These are phyloP conservation scores for Penicillium lividum DNA, from an alignment of 495 filamentous ascomycete genomes.

Conservation along the genomic window DNA sequence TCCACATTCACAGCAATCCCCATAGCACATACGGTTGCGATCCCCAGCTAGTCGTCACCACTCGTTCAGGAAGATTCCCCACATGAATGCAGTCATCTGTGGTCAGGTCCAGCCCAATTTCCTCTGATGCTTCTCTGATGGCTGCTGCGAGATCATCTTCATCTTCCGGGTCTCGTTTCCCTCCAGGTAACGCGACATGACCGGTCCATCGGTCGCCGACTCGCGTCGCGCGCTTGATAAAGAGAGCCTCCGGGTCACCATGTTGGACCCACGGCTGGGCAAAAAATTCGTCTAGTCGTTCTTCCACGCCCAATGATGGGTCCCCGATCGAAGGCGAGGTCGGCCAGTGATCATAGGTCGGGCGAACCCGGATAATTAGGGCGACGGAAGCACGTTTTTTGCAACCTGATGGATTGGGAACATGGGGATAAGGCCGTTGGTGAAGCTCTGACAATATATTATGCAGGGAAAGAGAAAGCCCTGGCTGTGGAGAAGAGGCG, in stretches of 20 bases:
- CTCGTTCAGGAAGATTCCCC: constrained; percentile 70
- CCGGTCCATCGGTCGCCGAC: constrained; percentile 74
- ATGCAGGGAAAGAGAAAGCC: constrained; percentile 36
- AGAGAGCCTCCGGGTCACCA: constrained; percentile 74
- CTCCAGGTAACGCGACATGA: constrained; percentile 75
- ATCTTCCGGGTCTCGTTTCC: constrained; percentile 70
- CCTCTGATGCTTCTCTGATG: constrained; percentile 69
- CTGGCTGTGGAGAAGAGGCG: constrained; percentile 6
- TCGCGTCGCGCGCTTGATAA: constrained; percentile 74
- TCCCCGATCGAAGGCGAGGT: constrained; percentile 26
- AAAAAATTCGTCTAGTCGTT: constrained; percentile 63
- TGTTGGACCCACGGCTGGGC: constrained; percentile 67
- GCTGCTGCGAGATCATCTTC: constrained; percentile 64
- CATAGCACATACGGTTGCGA: constrained; percentile 58
- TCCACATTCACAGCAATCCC: not conserved
- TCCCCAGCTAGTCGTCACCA: constrained; percentile 73
- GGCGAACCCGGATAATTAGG: constrained; percentile 67
- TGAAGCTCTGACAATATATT: constrained; percentile 53
- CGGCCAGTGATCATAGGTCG: constrained; percentile 59
- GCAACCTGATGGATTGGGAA: constrained; percentile 61
- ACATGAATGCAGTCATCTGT: constrained; percentile 55
- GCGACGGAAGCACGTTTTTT: constrained; percentile 74
- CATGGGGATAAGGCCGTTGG: constrained; percentile 58
- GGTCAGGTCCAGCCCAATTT: constrained; percentile 68
- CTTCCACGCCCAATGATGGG: constrained; percentile 32